These are phyloP conservation scores for Aristolochia fimbriata DNA, from an alignment of 164 flowering plant genomes.

Conservation along the genomic window DNA sequence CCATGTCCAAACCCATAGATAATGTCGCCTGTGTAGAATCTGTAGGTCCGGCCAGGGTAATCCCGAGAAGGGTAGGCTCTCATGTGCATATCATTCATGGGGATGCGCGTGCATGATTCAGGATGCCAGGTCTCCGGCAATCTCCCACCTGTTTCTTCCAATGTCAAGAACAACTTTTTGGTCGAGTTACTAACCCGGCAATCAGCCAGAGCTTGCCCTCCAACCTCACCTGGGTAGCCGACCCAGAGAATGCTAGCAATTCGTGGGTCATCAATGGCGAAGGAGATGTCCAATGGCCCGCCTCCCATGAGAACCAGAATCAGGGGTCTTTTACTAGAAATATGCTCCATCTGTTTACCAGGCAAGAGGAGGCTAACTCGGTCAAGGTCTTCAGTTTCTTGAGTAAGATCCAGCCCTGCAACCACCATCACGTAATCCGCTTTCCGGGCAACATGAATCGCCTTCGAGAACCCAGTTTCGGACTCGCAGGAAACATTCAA, in stretches of 20 bases:
- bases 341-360: slow-evolving; percentile 71
- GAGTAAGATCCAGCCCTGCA: slow-evolving; percentile 70
- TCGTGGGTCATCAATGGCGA: slow-evolving; percentile 43
- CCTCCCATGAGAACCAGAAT: slow-evolving; percentile 79
- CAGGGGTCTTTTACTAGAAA: slow-evolving; percentile 58
- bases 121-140: slow-evolving; percentile 95
- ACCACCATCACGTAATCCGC: slow-evolving; percentile 66
- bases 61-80: slow-evolving; percentile 57
- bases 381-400: slow-evolving; percentile 84
- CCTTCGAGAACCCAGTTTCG: slow-evolving; percentile 41
- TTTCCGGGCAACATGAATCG: slow-evolving; percentile 37
- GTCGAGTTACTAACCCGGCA: slow-evolving; percentile 51
- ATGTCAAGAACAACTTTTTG: slow-evolving; percentile 1
- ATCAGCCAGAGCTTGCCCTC: slow-evolving; percentile 74
- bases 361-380: slow-evolving; percentile 74
- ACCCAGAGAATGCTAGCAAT: slow-evolving; percentile 86
- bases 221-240: slow-evolving; percentile 94
- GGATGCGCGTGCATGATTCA: slow-evolving; percentile 61
- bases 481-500: slow-evolving; percentile 45
- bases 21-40: slow-evolving; percentile 63
- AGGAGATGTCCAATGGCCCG: slow-evolving; percentile 87
- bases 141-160: slow-evolving; percentile 57
- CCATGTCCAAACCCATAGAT: slow-evolving; percentile 74
- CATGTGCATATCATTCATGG: slow-evolving; percentile 92
- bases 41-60: slow-evolving; percentile 87